A percentile compares a stretch with the other conserved stretches of the same genome.
Conservation (phyloP, 1,284 basidiomycete genomes). For the Apiotrichum laibachii region DNA sequence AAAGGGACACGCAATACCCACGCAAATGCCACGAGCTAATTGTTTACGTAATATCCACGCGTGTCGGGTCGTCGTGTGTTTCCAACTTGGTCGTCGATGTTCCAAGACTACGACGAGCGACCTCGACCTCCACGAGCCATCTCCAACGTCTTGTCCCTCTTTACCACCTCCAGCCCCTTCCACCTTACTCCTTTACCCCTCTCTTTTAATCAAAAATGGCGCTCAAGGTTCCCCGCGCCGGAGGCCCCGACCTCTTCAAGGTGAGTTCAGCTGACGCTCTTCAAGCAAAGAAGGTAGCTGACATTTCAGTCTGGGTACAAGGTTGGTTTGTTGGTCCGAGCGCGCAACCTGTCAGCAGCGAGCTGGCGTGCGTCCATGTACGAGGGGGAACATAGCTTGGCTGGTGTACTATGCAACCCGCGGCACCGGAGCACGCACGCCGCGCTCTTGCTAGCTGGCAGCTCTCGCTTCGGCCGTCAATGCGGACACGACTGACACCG, state of each 20-base stretch:
- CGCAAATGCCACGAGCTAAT: too few species aligned
- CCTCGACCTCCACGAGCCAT: neutral
- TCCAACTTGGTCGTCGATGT: too few species aligned
- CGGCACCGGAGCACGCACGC: neutral
- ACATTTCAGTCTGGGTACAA: slow-evolving; percentile 18
- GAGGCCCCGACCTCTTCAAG: slow-evolving; percentile 81
- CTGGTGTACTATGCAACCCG: neutral
- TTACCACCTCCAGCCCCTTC: neutral
- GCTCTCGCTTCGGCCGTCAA: neutral
- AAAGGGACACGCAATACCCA: too few species aligned
- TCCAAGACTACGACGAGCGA: too few species aligned
- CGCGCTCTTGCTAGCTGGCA: neutral
- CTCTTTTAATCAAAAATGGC: slow-evolving; percentile 10
- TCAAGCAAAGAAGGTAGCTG: neutral
- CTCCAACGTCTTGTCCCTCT: neutral
- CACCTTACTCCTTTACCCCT: neutral
- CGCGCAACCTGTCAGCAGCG: neutral
- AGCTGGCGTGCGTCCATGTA: neutral
- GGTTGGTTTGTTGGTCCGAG: slow-evolving; percentile 5
- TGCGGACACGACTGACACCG: neutral
- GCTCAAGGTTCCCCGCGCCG: slow-evolving; percentile 72
- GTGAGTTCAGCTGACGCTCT: slow-evolving; percentile 50
- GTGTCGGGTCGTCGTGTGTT: too few species aligned
- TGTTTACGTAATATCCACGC: too few species aligned
- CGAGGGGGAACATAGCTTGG: neutral